phyloP scores from a whole-genome alignment of 768 basidiomycete genomes.

The Boletus huronensis region DNA sequence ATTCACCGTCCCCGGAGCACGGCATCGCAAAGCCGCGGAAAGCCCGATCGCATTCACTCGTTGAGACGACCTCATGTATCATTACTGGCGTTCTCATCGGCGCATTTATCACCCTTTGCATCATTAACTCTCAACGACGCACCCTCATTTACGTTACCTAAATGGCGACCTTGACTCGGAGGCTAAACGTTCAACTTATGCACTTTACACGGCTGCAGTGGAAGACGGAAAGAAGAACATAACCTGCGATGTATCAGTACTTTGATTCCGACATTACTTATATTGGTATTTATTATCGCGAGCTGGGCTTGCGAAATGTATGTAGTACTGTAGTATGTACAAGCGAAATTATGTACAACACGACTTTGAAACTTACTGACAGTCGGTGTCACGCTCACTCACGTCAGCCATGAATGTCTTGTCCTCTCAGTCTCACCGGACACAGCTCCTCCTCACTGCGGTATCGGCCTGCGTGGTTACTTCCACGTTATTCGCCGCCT shows the following conservation, averaged over 20 bases:
- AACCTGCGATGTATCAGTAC: slow-evolving; percentile 21
- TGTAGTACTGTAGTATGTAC: too few species aligned
- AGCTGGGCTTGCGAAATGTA: too few species aligned
- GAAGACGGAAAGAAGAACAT: slow-evolving; percentile 3
- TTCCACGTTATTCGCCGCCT: slow-evolving; percentile 54
- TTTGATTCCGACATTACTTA: slow-evolving; percentile 15
- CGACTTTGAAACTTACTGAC: background rate
- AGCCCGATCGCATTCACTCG: slow-evolving; percentile 22
- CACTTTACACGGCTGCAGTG: background rate
- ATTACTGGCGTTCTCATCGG: slow-evolving; percentile 60
- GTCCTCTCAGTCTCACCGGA: slow-evolving; percentile 47
- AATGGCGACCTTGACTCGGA: background rate
- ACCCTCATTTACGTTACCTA: slow-evolving; percentile 41
- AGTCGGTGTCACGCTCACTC: background rate
- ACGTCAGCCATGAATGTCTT: slow-evolving; percentile 20
- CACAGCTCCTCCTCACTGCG: slow-evolving; percentile 66
- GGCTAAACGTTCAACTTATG: background rate
- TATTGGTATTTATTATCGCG: slow-evolving; percentile 27
- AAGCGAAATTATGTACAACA: background rate
- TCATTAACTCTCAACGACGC: slow-evolving; percentile 46
- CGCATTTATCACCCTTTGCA: slow-evolving; percentile 51
- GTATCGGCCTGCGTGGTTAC: slow-evolving; percentile 61
- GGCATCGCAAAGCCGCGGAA: slow-evolving; percentile 15
- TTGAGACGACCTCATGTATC: slow-evolving; percentile 43
- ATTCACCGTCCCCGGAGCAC: slow-evolving; percentile 8